Conservation (phyloP, 169 alveolate species). For the Plasmodium cynomolgi region DNA sequence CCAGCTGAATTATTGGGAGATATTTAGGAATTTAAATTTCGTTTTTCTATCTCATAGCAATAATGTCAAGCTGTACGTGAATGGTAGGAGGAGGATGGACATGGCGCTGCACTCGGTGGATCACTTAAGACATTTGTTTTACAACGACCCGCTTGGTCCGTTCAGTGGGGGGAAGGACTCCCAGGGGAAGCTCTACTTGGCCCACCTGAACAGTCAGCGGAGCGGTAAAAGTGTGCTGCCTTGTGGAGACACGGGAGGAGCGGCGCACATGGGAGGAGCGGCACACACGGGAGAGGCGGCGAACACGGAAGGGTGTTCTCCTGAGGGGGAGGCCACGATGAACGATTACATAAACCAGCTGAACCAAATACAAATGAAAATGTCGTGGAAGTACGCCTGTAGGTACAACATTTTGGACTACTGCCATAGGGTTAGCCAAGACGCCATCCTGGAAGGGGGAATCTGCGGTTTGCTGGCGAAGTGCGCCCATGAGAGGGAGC, state of each 20-base stretch:
- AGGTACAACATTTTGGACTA: slow-evolving; percentile 34
- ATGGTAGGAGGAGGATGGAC: slow-evolving; percentile 13
- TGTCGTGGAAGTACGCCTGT: background rate
- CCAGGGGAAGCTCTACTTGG: background rate
- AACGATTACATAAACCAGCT: background rate
- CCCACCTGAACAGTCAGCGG: background rate
- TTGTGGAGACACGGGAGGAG: background rate
- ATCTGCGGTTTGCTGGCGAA: background rate
- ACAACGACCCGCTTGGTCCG: background rate
- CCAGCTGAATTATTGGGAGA: slow-evolving; percentile 45
- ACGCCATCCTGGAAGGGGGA: background rate
- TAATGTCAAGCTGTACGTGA: slow-evolving; percentile 55
- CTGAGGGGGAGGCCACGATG: background rate
- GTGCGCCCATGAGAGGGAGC: background rate
- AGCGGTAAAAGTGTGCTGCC: background rate
- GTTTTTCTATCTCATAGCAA: slow-evolving; percentile 39
- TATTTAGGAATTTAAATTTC: slow-evolving; percentile 51
- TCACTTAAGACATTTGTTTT: slow-evolving; percentile 11
- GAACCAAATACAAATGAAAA: slow-evolving; percentile 14
- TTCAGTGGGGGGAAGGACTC: background rate
- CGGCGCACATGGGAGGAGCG: background rate
- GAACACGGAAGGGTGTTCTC: background rate
- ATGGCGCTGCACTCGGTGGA: slow-evolving; percentile 3
- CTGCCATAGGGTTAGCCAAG: slow-evolving; percentile 6
- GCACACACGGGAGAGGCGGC: background rate